Evolutionary conservation across 2,329 filamentous ascomycete genomes (phyloP), one percentile per base, ranked within the genome.

Genomic region (Talaromyces amestolkiae): DNA sequence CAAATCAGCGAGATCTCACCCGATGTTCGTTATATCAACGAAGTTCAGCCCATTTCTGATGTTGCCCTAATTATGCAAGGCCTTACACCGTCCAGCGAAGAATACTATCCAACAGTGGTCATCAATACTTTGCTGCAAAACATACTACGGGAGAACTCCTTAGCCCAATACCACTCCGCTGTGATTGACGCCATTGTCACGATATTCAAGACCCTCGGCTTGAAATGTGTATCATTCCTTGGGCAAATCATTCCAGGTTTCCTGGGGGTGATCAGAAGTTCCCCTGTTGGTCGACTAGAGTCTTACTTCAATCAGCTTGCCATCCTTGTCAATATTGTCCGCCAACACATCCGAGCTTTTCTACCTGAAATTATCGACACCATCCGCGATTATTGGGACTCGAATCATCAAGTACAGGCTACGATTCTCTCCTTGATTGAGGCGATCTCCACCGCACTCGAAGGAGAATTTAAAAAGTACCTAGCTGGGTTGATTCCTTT

Each of bases 171-270:
- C 72, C 96, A 99, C 73, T 94, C 93, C 3, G 88, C 90, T 11
- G 94, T 98, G 15, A 95, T 99, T 61, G 95, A 98, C 76, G 95
- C 95, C 5, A 96, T 99, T 72, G 98, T 99, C 89, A 97, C 92
- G 71, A 99, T 99, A 66, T 99, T 99, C 80, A 91, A 95, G 71
- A 99, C 96, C 0, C 85, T 99, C 67, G 95, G 95, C 2, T 81
- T 99, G 71, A 97, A 98, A 76, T 99, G 95, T 75, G 94, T 99
- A 9, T 91, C 92, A 0, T 99, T 98, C 77, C 86, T 99, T 1
- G 91, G 91, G 67, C 90, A 95, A 67, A 97, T 99, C 67, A 91
- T 99, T 37, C 95, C 96, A 0, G 95, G 93, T 0, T 99, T 99
- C 74, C 85, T 99, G 49, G 84, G 87, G 17, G 94, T 99, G 64